Evolutionary conservation across 768 basidiomycete genomes (phyloP), one percentile per base, ranked within the genome.

Genomic region (Hemileccinum rubropunctum): DNA sequence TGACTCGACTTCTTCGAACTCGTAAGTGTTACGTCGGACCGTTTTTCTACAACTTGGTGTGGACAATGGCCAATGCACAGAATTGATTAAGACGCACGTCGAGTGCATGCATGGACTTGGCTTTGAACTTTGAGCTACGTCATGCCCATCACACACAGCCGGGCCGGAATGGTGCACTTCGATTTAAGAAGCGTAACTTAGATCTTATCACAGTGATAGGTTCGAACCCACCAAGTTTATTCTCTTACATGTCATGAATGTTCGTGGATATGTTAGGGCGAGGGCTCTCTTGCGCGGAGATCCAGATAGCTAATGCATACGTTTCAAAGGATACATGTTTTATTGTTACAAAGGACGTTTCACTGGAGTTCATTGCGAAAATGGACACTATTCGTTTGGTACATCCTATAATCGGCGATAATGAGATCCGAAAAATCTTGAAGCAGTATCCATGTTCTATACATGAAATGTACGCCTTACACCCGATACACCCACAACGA

Each of bases 51-150:
- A 82, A 50, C 62, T 76, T 4, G 69, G 76, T 18, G 80, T 81
- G 50, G 87, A 88, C 6, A 77, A 81, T 49, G 86, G 85, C 50
- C 84, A 87, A 64, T 99, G 97, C 74, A 82, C 76, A 61, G 81
- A 88, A 44, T 71, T 93, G 40, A 79, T 99, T 4, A 78, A 82
- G 61, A 38, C 15, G 15, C 34, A 34, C 58, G 74, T 92, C 45
- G 81, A 85, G 12, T 99, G 97, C 74, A 99, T 99, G 97, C 78
- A 84, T 35, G 72, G 77, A 15, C 79, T 91, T 42, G 95, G 95
- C 11, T 98, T 98, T 80, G 89, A 92, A 59, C 67, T 90, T 10
- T 90, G 73, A 51, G 14, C 45, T 13, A 12, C 12, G 14, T 21
- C 43, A n/a, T 40, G 41, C 17, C 23, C 15, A 23, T 9, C 28